These are phyloP conservation scores for Xylaria sp. DNA, from an alignment of 2,329 filamentous ascomycete genomes.

Conservation along the genomic window DNA sequence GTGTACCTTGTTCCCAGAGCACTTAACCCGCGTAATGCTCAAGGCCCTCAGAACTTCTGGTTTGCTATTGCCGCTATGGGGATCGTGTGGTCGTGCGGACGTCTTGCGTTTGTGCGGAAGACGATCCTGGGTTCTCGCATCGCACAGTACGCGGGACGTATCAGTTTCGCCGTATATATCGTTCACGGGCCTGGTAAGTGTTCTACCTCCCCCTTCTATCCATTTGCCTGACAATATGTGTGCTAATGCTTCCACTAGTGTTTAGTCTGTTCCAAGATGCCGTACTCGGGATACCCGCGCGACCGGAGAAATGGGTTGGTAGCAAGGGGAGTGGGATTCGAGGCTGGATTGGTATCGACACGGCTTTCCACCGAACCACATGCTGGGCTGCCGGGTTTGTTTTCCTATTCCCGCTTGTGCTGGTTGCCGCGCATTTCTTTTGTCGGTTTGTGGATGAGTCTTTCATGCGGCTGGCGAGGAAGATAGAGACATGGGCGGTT, in stretches of 20 bases:
- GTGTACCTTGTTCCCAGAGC: slow-evolving; percentile 45
- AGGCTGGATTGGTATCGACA: slow-evolving; percentile 49
- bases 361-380: slow-evolving; percentile 46
- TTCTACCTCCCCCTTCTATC: not conserved
- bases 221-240: not conserved
- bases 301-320: slow-evolving; percentile 41
- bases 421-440: slow-evolving; percentile 69
- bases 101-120: slow-evolving; percentile 49
- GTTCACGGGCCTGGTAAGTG: slow-evolving; percentile 56
- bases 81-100: slow-evolving; percentile 54
- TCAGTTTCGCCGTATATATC: slow-evolving; percentile 66
- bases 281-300: slow-evolving; percentile 45
- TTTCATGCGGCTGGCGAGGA: slow-evolving; percentile 10
- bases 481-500: slow-evolving; percentile 1
- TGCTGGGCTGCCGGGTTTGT: slow-evolving; percentile 54
- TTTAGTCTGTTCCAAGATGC: slow-evolving; percentile 52
- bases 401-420: slow-evolving; percentile 51
- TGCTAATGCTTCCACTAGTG: slow-evolving; percentile 44
- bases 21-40: slow-evolving; percentile 48
- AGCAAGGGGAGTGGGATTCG: slow-evolving; percentile 46
- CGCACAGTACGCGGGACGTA: slow-evolving; percentile 64
- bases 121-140: slow-evolving; percentile 57
- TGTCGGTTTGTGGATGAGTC: slow-evolving; percentile 62
- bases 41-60: slow-evolving; percentile 53
- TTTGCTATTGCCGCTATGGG: slow-evolving; percentile 50